Percentiles rank a stretch among this genome's conserved stretches.
These are phyloP conservation scores for Colletotrichum karsti DNA, from an alignment of 2,329 filamentous ascomycete species.

Conservation along the genomic window DNA sequence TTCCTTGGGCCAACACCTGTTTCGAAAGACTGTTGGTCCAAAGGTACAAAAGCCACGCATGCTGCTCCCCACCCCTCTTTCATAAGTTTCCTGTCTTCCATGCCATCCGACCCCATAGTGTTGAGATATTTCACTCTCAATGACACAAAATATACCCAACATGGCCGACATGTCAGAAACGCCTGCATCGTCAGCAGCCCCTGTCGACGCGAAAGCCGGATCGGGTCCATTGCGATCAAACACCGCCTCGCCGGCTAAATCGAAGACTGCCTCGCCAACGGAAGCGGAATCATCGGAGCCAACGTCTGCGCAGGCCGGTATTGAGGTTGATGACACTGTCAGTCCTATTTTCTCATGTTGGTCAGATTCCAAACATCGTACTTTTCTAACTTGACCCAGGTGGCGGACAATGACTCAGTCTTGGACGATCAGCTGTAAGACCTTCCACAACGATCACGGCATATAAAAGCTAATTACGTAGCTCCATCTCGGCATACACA, in stretches of 20 bases:
- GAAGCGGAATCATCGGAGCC: not conserved
- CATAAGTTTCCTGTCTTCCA: too few relatives aligned
- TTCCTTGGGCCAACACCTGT: too few relatives aligned
- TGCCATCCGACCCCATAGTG: too few relatives aligned
- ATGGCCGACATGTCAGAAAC: not conserved
- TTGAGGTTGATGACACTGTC: not conserved
- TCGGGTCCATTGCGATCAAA: too few relatives aligned
- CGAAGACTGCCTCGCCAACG: not conserved
- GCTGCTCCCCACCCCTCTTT: too few relatives aligned
- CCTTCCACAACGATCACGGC: not conserved
- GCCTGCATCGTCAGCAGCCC: not conserved
- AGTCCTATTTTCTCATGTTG: not conserved
- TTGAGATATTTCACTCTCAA: too few relatives aligned
- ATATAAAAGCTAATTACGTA: not conserved
- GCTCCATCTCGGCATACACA: not conserved
- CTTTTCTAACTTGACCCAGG: not conserved
- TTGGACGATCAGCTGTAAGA: not conserved
- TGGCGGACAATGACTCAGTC: not conserved
- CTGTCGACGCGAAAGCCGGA: not conserved
- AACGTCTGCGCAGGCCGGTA: not conserved
- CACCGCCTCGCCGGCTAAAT: not conserved
- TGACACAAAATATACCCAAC: not conserved
- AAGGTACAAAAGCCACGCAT: too few relatives aligned
- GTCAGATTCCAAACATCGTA: too few relatives aligned
- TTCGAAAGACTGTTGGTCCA: too few relatives aligned